These are phyloP conservation scores for Tulasnella sp. DNA, from an alignment of 768 basidiomycete genomes.

Conservation along the genomic window DNA sequence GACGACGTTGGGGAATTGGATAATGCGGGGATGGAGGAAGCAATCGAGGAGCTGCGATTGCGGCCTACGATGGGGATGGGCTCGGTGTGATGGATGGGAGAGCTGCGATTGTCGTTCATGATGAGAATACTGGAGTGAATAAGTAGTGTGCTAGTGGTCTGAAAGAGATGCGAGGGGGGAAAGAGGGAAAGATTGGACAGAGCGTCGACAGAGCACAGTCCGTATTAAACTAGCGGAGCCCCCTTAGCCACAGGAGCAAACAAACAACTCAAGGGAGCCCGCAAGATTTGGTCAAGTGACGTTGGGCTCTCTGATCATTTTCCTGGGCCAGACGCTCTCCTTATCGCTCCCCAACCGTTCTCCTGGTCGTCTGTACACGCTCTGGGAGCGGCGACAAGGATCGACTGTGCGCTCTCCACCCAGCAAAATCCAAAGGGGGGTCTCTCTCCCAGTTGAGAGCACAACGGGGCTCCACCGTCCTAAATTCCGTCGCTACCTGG, in stretches of 20 bases:
- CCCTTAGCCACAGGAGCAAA: neutral
- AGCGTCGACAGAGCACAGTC: neutral
- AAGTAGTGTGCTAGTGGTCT: neutral
- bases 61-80: slow-evolving; percentile 4
- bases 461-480: neutral
- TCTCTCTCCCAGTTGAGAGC: neutral
- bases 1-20: slow-evolving; percentile 13
- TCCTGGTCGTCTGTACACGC: no score
- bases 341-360: neutral
- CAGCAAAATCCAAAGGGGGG: neutral
- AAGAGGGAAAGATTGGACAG: neutral
- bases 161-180: neutral
- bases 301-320: neutral
- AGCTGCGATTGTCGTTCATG: neutral
- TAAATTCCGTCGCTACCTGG: neutral
- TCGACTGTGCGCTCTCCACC: no score
- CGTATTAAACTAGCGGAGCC: neutral
- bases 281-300: neutral
- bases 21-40: neutral
- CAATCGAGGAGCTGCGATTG: neutral
- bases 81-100: neutral
- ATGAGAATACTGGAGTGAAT: neutral
- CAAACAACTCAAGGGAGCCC: neutral
- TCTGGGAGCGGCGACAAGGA: no score
- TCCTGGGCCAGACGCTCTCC: neutral